Base-by-base conservation (phyloP, 2,329 filamentous ascomycete species). In the Bipolaris bicolor region DNA sequence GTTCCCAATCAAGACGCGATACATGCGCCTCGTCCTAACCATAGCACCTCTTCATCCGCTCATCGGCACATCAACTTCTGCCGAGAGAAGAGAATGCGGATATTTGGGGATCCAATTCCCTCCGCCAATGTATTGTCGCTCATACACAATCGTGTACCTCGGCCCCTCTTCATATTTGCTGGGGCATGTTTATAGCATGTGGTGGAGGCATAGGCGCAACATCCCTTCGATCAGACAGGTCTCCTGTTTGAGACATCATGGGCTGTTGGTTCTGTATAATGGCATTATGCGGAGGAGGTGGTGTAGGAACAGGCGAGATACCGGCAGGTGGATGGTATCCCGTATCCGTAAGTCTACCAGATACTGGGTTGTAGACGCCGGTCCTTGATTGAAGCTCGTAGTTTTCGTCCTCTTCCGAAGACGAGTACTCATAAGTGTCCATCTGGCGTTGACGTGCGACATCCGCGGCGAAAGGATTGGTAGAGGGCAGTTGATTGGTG, bases 341-440 rank as follows among this genome's bases (percentile, higher is more conserved):
- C 24, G 74, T 76, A 40, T 76, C 74, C 7, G 71, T 72, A 24
- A 74, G 63, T 3, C 60, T 65, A 4, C 72, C 73, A 7, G 64
- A 60, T 7, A 76, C 71, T 16, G 72, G 74, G 39, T 76, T 74
- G 52, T 76, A 75, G 5, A 60, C 61, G 34, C 57, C 63, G 11
- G 62, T 61, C 22, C 51, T 62, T 11, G 68, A 62, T 3, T 75
- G 73, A 18, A 77, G 64, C 60, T 77, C 75, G 41, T 73, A 76
- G 39, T 67, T 67, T 13, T 73, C 70, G 2, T 76, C 75, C 20
- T 77, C 75, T 52, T 77, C 75, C 1, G 75, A 77, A 6, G 74
- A 77, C 1, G 74, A 77, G 40, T 75, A 75, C 33, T 72, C 70
- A 44, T 77, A 77, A 5, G 63, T 72, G 24, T 77, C 74, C 54